A percentile compares a stretch with the other conserved stretches of the same genome.
Conservation (phyloP, 345 rosid species). For the Bruguiera parviflora region DNA sequence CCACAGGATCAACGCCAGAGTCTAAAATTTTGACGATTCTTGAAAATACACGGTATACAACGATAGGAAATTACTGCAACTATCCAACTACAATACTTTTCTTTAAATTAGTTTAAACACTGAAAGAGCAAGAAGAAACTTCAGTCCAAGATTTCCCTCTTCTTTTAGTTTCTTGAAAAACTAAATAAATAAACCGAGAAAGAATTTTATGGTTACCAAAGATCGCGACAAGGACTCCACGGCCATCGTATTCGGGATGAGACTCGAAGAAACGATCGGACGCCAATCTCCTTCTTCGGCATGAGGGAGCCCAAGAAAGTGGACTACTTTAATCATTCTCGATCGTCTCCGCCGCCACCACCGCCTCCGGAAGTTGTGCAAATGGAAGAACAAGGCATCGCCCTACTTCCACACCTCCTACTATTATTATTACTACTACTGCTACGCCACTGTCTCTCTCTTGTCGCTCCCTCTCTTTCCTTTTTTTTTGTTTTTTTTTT, state of each 20-base stretch:
- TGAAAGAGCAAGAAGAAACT: too few relatives aligned
- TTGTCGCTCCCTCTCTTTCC: too few relatives aligned
- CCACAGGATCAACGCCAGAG: slow-evolving; percentile 94
- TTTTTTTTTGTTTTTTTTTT: too few relatives aligned
- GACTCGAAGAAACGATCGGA: slow-evolving; percentile 76
- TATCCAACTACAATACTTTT: too few relatives aligned
- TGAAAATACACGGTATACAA: neutral
- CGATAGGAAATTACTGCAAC: neutral
- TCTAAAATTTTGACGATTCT: slow-evolving; percentile 36
- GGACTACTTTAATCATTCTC: slow-evolving; percentile 66
- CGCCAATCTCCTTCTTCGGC: slow-evolving; percentile 93
- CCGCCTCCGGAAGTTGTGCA: neutral
- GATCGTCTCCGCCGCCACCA: slow-evolving; percentile 38
- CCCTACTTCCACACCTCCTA: neutral
- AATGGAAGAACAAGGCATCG: neutral
- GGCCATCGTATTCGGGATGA: slow-evolving; percentile 84
- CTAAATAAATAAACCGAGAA: neutral
- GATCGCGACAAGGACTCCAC: slow-evolving; percentile 84
- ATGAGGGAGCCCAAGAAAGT: slow-evolving; percentile 91
- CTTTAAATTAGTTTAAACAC: too few relatives aligned
- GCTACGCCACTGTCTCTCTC: neutral
- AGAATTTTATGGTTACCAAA: slow-evolving; percentile 47
- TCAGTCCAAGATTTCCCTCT: too few relatives aligned
- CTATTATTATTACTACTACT: neutral
- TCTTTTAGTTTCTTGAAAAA: too few relatives aligned